phyloP scores from a whole-genome alignment of 495 filamentous ascomycete species.

The Hyaloscypha bicolor region DNA sequence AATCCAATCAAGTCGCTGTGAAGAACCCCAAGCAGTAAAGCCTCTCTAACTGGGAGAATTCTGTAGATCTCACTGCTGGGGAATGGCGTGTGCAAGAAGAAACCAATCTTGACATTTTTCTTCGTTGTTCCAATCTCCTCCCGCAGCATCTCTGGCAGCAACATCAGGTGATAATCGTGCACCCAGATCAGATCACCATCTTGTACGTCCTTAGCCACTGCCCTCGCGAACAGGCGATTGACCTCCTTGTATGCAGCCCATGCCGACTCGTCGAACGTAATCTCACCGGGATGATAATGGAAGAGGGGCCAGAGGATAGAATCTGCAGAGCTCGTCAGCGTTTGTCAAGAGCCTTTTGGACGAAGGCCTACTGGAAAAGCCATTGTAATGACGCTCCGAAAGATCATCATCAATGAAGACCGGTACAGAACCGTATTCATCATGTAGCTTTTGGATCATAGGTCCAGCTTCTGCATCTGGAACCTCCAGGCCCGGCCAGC shows the following conservation, averaged over 20 bases:
- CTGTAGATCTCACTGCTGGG: constrained; percentile 91
- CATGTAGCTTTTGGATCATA: constrained; percentile 68
- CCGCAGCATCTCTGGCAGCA: constrained; percentile 83
- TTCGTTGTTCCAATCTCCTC: constrained; percentile 68
- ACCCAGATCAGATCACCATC: constrained; percentile 90
- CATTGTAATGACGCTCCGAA: constrained; percentile 82
- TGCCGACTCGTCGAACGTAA: constrained; percentile 82
- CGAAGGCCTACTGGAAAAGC: constrained; percentile 72
- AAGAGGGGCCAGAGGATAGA: constrained; percentile 95
- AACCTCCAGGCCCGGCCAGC: constrained; percentile 91
- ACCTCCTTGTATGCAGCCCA: constrained; percentile 88
- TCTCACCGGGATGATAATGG: constrained; percentile 94
- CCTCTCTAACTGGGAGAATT: constrained; percentile 83
- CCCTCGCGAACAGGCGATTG: constrained; percentile 83
- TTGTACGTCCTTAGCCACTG: constrained; percentile 69
- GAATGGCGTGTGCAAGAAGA: constrained; percentile 95
- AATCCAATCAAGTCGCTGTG: constrained; percentile 90
- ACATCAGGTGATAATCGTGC: constrained; percentile 95
- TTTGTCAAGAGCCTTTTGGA: constrained; percentile 14
- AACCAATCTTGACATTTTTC: constrained; percentile 86
- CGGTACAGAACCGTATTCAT: constrained; percentile 72
- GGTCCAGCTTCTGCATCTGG: constrained; percentile 68
- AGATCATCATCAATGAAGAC: constrained; percentile 80
- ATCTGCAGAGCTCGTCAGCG: constrained; percentile 53
- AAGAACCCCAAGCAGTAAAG: constrained; percentile 76